Evolutionary conservation across 1,284 basidiomycete species (phyloP).

Genomic region (Kalmanozyma brasiliensis): DNA sequence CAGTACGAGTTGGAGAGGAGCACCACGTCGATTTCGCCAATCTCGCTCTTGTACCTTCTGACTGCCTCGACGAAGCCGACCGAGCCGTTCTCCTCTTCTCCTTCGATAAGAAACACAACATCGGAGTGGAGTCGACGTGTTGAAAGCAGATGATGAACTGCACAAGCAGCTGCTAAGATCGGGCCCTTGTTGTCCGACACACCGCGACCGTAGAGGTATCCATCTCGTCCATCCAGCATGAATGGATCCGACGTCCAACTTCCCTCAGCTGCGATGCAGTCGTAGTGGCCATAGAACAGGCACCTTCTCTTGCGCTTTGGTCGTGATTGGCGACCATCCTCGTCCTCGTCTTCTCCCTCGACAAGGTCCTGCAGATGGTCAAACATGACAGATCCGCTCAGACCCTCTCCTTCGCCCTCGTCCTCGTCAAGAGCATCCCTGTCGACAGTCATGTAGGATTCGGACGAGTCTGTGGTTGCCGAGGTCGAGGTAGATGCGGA

Average conservation of each 20-base stretch:
- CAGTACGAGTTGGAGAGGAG: constrained; percentile 84
- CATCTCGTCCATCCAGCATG: constrained; percentile 82
- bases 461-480: constrained; percentile 15
- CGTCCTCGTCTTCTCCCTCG: constrained; percentile 2
- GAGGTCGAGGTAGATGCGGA: constrained; percentile 10
- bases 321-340: constrained; percentile 6
- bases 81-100: constrained; percentile 94
- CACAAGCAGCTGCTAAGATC: constrained; percentile 88
- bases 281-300: constrained; percentile 66
- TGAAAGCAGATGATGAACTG: constrained; percentile 82
- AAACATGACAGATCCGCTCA: constrained; percentile 42
- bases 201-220: constrained; percentile 92
- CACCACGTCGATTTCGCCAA: constrained; percentile 60
- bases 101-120: constrained; percentile 90
- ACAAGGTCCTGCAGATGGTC: constrained; percentile 21
- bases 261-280: constrained; percentile 57
- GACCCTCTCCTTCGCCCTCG: constrained; percentile 13
- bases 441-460: constrained; percentile 15
- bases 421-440: constrained; percentile 5
- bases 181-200: constrained; percentile 86
- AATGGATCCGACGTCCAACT: constrained; percentile 89
- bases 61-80: constrained; percentile 83
- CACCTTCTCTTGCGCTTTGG: constrained; percentile 33
- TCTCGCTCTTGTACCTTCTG: constrained; percentile 73
- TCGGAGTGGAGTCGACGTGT: constrained; percentile 82